Conservation (phyloP, 441 rosid genomes). For the Adansonia rubrostipa region DNA sequence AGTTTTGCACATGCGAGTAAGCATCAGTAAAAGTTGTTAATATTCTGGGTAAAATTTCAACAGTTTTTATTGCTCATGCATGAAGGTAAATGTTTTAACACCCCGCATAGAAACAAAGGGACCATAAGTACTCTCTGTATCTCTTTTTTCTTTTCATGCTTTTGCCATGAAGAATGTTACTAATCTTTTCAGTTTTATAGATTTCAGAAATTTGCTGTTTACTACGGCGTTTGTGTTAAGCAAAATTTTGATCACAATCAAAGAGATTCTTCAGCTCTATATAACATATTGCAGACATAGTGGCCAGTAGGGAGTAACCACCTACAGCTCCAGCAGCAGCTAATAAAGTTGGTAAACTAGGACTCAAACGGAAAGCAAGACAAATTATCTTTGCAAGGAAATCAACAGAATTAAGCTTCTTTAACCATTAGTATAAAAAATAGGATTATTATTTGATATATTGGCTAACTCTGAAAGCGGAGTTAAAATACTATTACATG, state of each 20-base stretch:
- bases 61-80: slow-evolving; percentile 2
- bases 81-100: neutral
- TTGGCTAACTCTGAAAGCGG: too few species aligned
- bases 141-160: neutral
- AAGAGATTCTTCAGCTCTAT: neutral
- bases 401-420: neutral
- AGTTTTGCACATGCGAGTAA: neutral
- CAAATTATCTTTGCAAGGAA: neutral
- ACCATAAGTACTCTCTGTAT: neutral
- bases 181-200: neutral
- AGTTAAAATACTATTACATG: too few species aligned
- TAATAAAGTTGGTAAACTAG: slow-evolving; percentile 18
- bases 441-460: too few species aligned
- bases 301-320: neutral
- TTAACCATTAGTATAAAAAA: slow-evolving; percentile 2
- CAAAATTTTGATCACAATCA: neutral
- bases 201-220: neutral
- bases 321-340: slow-evolving; percentile 22
- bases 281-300: neutral
- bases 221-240: neutral
- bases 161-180: neutral
- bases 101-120: neutral
- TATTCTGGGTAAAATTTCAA: neutral
- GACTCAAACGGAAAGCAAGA: neutral
- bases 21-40: neutral